phyloP scores from a whole-genome alignment of 2,329 filamentous ascomycete species.

The Penicillium brevicompactum region DNA sequence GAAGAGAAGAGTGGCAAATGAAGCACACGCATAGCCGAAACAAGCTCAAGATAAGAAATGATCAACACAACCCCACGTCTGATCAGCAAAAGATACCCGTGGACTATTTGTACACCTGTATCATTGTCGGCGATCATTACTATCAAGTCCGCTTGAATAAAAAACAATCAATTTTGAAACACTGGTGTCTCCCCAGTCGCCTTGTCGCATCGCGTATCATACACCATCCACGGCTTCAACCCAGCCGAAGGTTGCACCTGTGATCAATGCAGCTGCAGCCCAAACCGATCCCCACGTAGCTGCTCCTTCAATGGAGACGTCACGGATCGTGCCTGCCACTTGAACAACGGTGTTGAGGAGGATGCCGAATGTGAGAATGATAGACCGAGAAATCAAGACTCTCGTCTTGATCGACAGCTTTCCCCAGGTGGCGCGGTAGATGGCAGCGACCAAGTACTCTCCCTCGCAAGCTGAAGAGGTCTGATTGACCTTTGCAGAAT shows the following conservation, averaged over 20 bases:
- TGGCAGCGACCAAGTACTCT: conserved; percentile 71
- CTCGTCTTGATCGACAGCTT: conserved; percentile 63
- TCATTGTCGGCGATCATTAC: background rate
- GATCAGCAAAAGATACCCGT: background rate
- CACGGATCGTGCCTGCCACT: conserved; percentile 66
- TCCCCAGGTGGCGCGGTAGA: conserved; percentile 62
- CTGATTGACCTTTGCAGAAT: conserved; percentile 53
- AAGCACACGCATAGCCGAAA: background rate
- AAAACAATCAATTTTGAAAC: background rate
- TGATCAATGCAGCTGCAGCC: conserved; percentile 54
- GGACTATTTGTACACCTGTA: background rate
- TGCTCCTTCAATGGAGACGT: conserved; percentile 71
- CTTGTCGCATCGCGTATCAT: conserved; percentile 16
- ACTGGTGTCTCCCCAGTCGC: background rate
- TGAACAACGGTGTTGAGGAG: conserved; percentile 64
- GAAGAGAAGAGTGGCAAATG: background rate
- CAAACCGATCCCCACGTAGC: conserved; percentile 73
- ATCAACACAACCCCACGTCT: background rate
- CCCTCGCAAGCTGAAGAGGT: conserved; percentile 61
- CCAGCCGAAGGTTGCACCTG: conserved; percentile 40
- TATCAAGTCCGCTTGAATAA: background rate
- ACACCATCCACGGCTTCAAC: conserved; percentile 43
- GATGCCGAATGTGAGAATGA: conserved; percentile 48
- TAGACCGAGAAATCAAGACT: conserved; percentile 66
- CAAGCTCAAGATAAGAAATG: background rate